Evolutionary conservation across 2,329 filamentous ascomycete species (phyloP), one percentile per base, ranked within the genome.

Genomic region (Acrocalymma vagum): DNA sequence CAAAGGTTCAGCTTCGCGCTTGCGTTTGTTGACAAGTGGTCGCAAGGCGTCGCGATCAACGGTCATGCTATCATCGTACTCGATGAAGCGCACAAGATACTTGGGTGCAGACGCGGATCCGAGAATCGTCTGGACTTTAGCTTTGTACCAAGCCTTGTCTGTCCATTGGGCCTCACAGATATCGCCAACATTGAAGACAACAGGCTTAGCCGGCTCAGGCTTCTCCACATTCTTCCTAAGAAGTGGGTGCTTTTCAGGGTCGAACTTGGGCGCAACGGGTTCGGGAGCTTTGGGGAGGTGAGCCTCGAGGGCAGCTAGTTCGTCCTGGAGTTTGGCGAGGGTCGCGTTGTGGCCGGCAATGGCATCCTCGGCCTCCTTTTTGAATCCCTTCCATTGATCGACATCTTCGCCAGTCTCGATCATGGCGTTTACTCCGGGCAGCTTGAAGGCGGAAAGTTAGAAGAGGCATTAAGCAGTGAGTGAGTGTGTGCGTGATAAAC

Each of bases 21-120:
- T 85, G 29, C 62, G 55, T 65, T 79, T 70, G 45, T 37, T 55
- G 9, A 55, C 55, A 4, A 67, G 41, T 4, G 65, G 63, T 10
- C 65, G 67, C n/a, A 71, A 53, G 22, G 58, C 56, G 22, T 59
- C 48, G 25, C 53, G 50, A 25, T 83, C 82, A 23, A 94, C 75
- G 34, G 91, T 89, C 60, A 89, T 86, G 53, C 96, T 89, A 62
- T 97, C 91, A 48, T 87, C 84, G 73, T 97, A 97, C 61, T 84
- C 89, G 73, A 95, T 93, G 78, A 97, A 99, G 58, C 88, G 94
- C 70, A 99, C 92, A 31, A 90, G 87, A 69, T 96, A 99, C 51
- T 96, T 89, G 23, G 92, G 93, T 36, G 90, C 88, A 28, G 85
- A 88, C n/a, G 87, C 86, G 7, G 91, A 96, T 43, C 94, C 94